phyloP scores from a whole-genome alignment of 345 rosid genomes.

The Isatis tinctoria region DNA sequence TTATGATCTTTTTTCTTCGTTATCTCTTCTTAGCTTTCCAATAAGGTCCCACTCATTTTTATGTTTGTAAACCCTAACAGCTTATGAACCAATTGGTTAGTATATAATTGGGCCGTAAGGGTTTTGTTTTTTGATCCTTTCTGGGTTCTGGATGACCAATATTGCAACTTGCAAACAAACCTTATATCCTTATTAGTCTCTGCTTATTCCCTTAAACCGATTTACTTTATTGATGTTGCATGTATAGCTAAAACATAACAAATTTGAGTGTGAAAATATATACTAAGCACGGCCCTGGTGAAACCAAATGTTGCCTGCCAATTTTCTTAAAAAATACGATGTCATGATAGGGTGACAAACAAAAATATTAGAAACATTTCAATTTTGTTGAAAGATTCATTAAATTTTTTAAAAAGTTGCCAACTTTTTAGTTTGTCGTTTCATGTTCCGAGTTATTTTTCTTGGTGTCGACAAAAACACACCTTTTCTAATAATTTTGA shows the following conservation, averaged over 20 bases:
- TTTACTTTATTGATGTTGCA: neutral
- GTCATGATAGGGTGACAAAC: neutral
- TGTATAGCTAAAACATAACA: neutral
- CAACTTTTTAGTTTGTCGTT: neutral
- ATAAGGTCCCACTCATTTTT: conserved; percentile 17
- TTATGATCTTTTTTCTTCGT: conserved; percentile 3
- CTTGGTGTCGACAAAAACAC: neutral
- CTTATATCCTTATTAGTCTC: neutral
- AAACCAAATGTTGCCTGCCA: neutral
- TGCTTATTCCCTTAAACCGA: neutral
- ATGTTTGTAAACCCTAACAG: conserved; percentile 6
- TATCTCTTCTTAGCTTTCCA: conserved; percentile 8
- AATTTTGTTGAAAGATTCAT: neutral
- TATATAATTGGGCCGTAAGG: neutral
- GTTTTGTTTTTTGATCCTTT: neutral
- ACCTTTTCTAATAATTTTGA: neutral
- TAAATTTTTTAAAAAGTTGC: neutral
- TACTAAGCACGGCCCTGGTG: too few species aligned
- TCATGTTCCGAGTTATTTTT: neutral
- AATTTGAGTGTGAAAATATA: neutral
- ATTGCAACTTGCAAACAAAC: neutral
- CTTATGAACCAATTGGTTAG: neutral
- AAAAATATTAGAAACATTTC: neutral
- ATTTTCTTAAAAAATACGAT: neutral
- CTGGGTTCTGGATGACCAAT: conserved; percentile 2